Evolutionary conservation across 805 yeast genomes (phyloP), one percentile per base, ranked within the genome.

Genomic region (Kazachstania martiniae): DNA sequence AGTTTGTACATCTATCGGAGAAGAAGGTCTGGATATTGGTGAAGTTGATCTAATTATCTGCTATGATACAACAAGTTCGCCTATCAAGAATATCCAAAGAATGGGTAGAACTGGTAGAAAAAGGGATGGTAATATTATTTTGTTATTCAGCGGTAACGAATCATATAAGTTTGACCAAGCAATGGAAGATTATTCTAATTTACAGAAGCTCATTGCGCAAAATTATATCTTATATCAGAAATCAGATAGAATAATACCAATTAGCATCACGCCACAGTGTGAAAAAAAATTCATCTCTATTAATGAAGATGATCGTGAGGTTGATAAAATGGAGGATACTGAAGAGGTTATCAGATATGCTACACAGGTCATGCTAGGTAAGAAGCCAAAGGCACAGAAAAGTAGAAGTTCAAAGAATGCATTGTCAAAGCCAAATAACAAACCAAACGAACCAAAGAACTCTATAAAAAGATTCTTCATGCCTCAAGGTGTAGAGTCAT

Each of bases 21-120:
- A 91, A 54, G 99, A 91, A 63, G 99, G 99, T 28, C 66, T 91
- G 42, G 98, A 91, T 63, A 93, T 91, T 43, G 98, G 98, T 21
- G 96, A 93, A 53, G 99, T 91, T 33, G 98, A 91, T 56, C 53
- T 91, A 46, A 89, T 91, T 43, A 68, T 91, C 6, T 87, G 95
- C 51, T 91, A 75, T 57, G 98, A 91, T 49, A 83, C 95, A 0
- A 86, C 96, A 0, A 68, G 86, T 18, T 84, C 95, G 28, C 96
- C 97, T 0, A 89, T 91, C 36, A 83, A 93, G 37, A 86, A 82
- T 44, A 70, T 91, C 25, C 99, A 91, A 53, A 63, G 99, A 45
- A 85, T 91, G 93, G 99, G 99, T 18, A 74, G 99, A 60, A 91
- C 99, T 0, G 99, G 98, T 13, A 77, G 99, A 59, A 84, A 85